These are phyloP conservation scores for Lophium mytilinum DNA, from an alignment of 495 filamentous ascomycete genomes.

Conservation along the genomic window DNA sequence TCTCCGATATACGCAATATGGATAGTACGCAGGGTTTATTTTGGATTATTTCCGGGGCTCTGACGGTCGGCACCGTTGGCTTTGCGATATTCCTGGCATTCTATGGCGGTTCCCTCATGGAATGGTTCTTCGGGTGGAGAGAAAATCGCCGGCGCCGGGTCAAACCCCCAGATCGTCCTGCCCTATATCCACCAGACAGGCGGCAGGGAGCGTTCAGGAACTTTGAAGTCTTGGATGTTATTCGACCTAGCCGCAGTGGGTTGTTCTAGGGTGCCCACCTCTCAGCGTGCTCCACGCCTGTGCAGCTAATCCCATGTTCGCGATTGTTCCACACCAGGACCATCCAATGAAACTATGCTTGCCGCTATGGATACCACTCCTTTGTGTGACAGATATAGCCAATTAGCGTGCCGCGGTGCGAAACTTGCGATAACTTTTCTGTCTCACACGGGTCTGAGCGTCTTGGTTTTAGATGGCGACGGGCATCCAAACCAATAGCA, in stretches of 20 bases:
- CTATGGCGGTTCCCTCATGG: constrained; percentile 29
- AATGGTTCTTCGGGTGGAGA: constrained; percentile 28
- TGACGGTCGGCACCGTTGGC: constrained; percentile 30
- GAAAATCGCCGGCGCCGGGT: constrained; percentile 11
- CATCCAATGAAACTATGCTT: too few relatives aligned
- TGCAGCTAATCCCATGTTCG: too few relatives aligned
- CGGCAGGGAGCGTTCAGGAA: constrained; percentile 3
- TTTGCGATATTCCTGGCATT: constrained; percentile 32
- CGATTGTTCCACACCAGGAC: too few relatives aligned
- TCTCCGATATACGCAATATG: constrained; percentile 35
- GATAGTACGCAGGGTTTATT: constrained; percentile 31
- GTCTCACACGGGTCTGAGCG: too few relatives aligned
- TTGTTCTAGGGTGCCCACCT: not conserved
- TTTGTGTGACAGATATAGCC: too few relatives aligned
- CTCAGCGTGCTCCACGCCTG: too few relatives aligned
- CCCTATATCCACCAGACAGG: not conserved
- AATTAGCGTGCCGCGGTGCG: too few relatives aligned
- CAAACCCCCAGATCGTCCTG: not conserved
- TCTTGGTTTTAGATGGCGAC: too few relatives aligned
- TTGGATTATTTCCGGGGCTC: constrained; percentile 31
- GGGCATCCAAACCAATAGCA: too few relatives aligned
- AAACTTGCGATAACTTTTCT: too few relatives aligned
- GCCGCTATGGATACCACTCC: too few relatives aligned
- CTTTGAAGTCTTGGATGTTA: constrained; percentile 18
- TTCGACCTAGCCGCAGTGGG: constrained; percentile 5